Evolutionary conservation across 2,329 filamentous ascomycete genomes (phyloP), one percentile per base, ranked within the genome.

Genomic region (Arthroderma uncinatum): DNA sequence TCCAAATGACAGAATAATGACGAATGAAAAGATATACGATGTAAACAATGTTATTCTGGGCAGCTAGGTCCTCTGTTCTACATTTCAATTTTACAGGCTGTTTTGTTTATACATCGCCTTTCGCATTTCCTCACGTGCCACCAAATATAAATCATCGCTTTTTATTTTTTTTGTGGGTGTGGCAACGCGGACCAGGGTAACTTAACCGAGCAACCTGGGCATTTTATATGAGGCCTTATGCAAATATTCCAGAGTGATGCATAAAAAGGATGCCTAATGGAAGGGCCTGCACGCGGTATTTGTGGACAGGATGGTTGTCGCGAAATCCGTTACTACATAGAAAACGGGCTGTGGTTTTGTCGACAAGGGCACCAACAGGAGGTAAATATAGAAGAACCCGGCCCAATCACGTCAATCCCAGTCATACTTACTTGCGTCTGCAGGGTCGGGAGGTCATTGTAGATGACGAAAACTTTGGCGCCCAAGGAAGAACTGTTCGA

Each of bases 341-440:
- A 90, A 62, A 86, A 87, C 70, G 88, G 89, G 2, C 80, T 85
- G 58, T 82, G 84, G 61, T 94, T 88, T 69, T 95, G 89, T 71
- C 79, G 85, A 61, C 84, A 87, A 63, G 89, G 89, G 33, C 89
- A 94, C 74, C 82, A 85, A 63, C 84, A 91, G 64, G 83, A 89
- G 73, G 86, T 88, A 73, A 60, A 36, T 47, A 19, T 47, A 16
- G 30, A 39, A 28, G 33, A 21, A 12, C 16, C 16, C 19, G 1
- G 4, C 19, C 19, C 19, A 39, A 37, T 53, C 30, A 39, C 19
- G 4, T 30, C 25, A 7, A 23, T 16, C 14, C 14, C 14, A 19
- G 47, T 19, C 28, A 23, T 54, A 33, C 52, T 54, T 54, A 54
- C 52, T 19, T 37, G 23, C 34, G 8, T 37, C 16, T 57, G 10